Conservation (phyloP, 2,329 filamentous ascomycete genomes). For the Penicillium sp. region DNA sequence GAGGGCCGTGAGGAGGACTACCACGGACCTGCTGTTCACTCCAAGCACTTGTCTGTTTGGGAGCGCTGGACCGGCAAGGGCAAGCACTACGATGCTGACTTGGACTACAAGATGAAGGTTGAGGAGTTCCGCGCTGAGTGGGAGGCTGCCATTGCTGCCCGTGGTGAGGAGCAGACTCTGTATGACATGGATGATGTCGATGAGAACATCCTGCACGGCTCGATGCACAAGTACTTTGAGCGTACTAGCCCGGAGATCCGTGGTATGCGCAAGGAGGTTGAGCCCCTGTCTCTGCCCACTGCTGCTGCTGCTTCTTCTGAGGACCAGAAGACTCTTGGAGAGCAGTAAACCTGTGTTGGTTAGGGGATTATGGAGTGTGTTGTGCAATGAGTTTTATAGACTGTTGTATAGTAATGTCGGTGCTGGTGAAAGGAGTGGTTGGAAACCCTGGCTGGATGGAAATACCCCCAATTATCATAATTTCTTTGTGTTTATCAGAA, state of each 20-base stretch:
- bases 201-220: constrained; percentile 53
- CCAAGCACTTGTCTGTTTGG: constrained; percentile 86
- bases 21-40: constrained; percentile 90
- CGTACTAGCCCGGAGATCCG: constrained; percentile 53
- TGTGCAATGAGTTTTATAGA: not conserved
- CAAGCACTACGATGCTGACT: constrained; percentile 81
- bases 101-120: constrained; percentile 83
- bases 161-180: constrained; percentile 50
- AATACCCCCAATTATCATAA: constrained; percentile 4
- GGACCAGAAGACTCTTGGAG: constrained; percentile 22
- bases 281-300: constrained; percentile 20
- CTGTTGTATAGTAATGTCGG: constrained; percentile 10
- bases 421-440: not conserved
- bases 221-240: constrained; percentile 60
- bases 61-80: constrained; percentile 75
- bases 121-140: constrained; percentile 74
- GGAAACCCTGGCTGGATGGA: not conserved
- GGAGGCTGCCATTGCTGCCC: constrained; percentile 56
- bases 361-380: not conserved
- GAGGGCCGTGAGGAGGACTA: constrained; percentile 79
- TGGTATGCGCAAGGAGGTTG: constrained; percentile 37
- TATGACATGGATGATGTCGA: constrained; percentile 45
- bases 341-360: not conserved
- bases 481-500: constrained; percentile 9
- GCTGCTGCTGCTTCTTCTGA: constrained; percentile 18